A percentile compares a stretch with the other conserved stretches of the same genome.
Evolutionary conservation across 768 basidiomycete species (phyloP).

Genomic region (Trametes cinnabarina): DNA sequence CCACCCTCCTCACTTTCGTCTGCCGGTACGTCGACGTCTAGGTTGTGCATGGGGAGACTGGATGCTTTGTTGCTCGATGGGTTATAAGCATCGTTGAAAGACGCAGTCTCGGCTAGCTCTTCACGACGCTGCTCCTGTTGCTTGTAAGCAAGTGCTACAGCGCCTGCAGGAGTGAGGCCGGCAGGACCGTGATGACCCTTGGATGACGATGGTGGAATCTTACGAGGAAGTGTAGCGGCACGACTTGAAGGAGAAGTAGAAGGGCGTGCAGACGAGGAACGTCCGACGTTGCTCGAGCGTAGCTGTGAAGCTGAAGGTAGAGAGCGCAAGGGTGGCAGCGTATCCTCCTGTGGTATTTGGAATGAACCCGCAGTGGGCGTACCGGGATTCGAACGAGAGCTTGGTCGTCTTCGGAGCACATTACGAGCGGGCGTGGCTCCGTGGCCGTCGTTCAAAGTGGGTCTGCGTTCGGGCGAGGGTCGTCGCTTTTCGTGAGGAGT

Average conservation of each 20-base stretch:
- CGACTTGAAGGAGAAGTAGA: neutral
- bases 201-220: neutral
- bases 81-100: conserved; percentile 26
- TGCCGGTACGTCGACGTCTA: conserved; percentile 12
- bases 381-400: conserved; percentile 23
- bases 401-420: conserved; percentile 21
- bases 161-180: conserved; percentile 45
- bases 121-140: conserved; percentile 37
- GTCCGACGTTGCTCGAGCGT: neutral
- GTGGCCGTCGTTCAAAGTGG: conserved; percentile 8
- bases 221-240: conserved; percentile 1
- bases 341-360: neutral
- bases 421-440: conserved; percentile 10
- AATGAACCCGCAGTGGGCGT: conserved; percentile 17
- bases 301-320: neutral
- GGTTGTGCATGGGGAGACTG: neutral
- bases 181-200: neutral
- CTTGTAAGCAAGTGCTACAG: conserved; percentile 49
- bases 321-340: conserved; percentile 1
- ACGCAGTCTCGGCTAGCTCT: conserved; percentile 30
- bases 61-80: conserved; percentile 4
- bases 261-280: neutral
- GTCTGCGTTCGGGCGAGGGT: conserved; percentile 15
- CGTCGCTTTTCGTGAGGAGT: neutral
- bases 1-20: conserved; percentile 21